These are phyloP conservation scores for Closterium sp. DNA, from an alignment of 139 green algal species.

Conservation along the genomic window DNA sequence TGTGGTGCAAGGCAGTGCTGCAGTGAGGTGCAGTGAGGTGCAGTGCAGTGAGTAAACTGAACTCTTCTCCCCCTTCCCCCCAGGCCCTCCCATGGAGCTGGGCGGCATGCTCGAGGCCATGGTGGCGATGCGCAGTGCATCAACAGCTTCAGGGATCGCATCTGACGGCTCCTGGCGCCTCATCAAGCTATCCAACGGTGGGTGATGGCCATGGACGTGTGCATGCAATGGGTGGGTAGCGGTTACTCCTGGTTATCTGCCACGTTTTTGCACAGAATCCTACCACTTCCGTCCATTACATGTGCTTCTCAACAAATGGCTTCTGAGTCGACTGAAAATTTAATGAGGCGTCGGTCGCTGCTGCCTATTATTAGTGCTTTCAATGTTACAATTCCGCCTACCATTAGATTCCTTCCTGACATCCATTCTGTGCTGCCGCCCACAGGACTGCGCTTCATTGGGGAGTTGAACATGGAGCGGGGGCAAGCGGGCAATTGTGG, in stretches of 20 bases:
- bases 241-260: too few relatives aligned
- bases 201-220: not conserved
- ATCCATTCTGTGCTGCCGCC: too few relatives aligned
- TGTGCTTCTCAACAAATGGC: too few relatives aligned
- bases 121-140: constrained; percentile 3
- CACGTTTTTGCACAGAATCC: too few relatives aligned
- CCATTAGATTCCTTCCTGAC: too few relatives aligned
- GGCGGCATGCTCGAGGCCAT: constrained; percentile 1
- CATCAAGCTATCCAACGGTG: constrained; percentile 7
- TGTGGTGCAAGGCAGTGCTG: not conserved
- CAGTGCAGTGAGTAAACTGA: not conserved
- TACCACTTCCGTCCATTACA: too few relatives aligned
- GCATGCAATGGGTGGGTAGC: too few relatives aligned
- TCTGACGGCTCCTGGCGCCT: not conserved
- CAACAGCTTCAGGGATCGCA: not conserved
- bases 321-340: too few relatives aligned
- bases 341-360: too few relatives aligned
- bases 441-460: not conserved
- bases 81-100: not conserved
- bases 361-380: too few relatives aligned
- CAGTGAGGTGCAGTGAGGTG: not conserved
- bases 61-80: not conserved
- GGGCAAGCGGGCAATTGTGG: not conserved
- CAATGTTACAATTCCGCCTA: too few relatives aligned
- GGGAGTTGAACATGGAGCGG: not conserved